These are phyloP conservation scores for Penicillium turbatum DNA, from an alignment of 495 filamentous ascomycete species.

Conservation along the genomic window DNA sequence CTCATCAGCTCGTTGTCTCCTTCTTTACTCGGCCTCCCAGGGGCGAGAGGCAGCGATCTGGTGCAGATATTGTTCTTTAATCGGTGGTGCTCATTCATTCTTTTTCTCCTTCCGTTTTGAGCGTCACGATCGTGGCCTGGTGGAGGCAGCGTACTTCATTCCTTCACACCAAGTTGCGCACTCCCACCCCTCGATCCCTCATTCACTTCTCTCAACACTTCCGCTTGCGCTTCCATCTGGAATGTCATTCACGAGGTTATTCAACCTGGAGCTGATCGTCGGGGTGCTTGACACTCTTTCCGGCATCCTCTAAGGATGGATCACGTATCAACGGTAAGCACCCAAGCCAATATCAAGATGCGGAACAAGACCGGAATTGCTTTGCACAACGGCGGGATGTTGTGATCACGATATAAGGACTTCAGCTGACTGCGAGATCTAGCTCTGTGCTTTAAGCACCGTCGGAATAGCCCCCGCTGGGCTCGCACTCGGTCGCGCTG, in stretches of 20 bases:
- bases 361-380: background rate
- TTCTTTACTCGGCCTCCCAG: conserved; percentile 23
- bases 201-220: conserved; percentile 9
- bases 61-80: background rate
- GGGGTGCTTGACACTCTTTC: conserved; percentile 34
- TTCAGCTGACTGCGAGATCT: conserved; percentile 10
- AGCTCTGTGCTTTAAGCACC: conserved; percentile 70
- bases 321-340: conserved; percentile 46
- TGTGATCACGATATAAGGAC: background rate
- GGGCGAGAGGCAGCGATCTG: conserved; percentile 1
- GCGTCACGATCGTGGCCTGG: background rate
- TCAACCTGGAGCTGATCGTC: conserved; percentile 39
- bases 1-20: conserved; percentile 17
- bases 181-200: conserved; percentile 3
- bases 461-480: conserved; percentile 64
- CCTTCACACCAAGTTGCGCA: background rate
- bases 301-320: conserved; percentile 42
- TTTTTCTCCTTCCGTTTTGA: conserved; percentile 10
- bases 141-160: background rate
- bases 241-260: conserved; percentile 33
- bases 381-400: background rate
- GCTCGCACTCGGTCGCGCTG: conserved; percentile 58
- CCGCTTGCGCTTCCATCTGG: conserved; percentile 35
- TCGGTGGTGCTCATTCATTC: background rate
- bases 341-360: background rate